These are phyloP conservation scores for Jaminaea rosea DNA, from an alignment of 1,284 basidiomycete species.

Conservation along the genomic window DNA sequence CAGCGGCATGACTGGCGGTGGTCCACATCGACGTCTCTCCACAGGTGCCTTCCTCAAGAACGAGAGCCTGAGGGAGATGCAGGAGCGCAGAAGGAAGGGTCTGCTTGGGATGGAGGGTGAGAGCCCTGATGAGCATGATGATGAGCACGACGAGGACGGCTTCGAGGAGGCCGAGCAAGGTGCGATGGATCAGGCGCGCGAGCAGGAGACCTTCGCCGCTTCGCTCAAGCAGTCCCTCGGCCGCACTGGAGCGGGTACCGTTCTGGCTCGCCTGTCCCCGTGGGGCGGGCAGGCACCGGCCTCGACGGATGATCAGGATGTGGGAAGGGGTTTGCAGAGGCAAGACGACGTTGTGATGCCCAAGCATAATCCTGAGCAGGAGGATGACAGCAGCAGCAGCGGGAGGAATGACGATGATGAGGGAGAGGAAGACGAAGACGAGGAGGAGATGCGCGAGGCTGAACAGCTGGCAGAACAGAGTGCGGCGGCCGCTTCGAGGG, in stretches of 20 bases:
- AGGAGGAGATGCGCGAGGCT: background rate
- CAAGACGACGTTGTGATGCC: background rate
- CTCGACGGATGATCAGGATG: background rate
- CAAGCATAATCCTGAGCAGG: background rate
- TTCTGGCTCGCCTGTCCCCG: background rate
- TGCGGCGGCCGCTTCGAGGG: background rate
- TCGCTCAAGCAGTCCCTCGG: background rate
- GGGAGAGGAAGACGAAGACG: background rate
- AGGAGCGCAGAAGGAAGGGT: conserved; percentile 24
- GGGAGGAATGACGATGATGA: background rate
- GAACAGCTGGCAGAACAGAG: background rate
- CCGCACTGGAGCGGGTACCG: no score
- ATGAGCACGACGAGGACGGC: conserved; percentile 1
- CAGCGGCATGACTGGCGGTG: conserved; percentile 10
- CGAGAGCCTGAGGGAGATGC: conserved; percentile 21
- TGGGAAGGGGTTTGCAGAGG: background rate
- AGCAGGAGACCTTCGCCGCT: background rate
- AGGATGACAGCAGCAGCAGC: background rate
- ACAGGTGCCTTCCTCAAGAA: conserved; percentile 31
- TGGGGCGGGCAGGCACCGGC: background rate
- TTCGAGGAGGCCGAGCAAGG: background rate
- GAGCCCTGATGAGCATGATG: no score
- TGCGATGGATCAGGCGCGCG: background rate
- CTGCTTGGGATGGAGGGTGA: conserved; percentile 20
- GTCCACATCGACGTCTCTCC: conserved; percentile 22